A percentile compares a stretch with the other conserved stretches of the same genome.
These are phyloP conservation scores for Triglochin maritima DNA, from an alignment of 106 monocot genomes.

Conservation along the genomic window DNA sequence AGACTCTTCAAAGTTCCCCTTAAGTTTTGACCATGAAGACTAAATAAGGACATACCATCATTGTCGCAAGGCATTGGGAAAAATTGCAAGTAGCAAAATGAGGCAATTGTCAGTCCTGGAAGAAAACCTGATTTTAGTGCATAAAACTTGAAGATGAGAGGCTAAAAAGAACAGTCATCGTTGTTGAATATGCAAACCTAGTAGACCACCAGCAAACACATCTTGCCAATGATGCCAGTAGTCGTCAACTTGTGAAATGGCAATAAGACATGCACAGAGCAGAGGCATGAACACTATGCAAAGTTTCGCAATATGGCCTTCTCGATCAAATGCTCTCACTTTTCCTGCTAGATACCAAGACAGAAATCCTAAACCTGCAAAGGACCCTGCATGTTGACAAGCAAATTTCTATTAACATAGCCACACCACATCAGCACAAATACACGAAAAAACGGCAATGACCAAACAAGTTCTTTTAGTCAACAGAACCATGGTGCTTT, in stretches of 20 bases:
- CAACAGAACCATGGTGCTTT: no score
- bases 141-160: no score
- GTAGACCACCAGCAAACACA: slow-evolving; percentile 22
- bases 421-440: not conserved
- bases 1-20: no score
- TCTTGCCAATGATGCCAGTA: slow-evolving; percentile 32
- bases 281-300: slow-evolving; percentile 18
- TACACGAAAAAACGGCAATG: no score
- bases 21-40: no score
- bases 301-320: slow-evolving; percentile 17
- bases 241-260: slow-evolving; percentile 16
- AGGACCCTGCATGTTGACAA: slow-evolving; percentile 9
- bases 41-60: slow-evolving; percentile 8
- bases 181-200: slow-evolving; percentile 11
- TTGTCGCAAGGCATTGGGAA: slow-evolving; percentile 9
- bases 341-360: slow-evolving; percentile 19
- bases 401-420: not conserved
- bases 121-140: not conserved
- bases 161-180: no score
- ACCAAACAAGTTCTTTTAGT: no score
- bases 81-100: slow-evolving; percentile 21
- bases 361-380: slow-evolving; percentile 24
- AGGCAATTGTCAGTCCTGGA: slow-evolving; percentile 10
- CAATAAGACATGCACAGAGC: slow-evolving; percentile 15
- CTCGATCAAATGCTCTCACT: slow-evolving; percentile 13